phyloP scores from a whole-genome alignment of 2,329 filamentous ascomycete species.

The Penicillium freii region DNA sequence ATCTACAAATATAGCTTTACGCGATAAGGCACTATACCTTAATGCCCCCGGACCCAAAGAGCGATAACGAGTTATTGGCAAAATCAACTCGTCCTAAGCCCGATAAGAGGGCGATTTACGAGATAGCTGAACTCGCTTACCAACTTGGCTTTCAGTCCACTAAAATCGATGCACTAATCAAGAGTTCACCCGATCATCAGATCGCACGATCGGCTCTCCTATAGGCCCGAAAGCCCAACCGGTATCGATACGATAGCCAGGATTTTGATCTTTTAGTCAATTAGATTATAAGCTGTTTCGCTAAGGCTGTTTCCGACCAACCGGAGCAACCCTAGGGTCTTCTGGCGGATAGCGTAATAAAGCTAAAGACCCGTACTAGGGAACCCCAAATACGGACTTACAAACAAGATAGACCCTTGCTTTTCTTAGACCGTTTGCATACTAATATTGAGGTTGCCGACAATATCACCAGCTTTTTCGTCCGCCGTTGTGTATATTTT shows the following conservation, averaged over 20 bases:
- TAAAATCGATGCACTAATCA: slow-evolving; percentile 7
- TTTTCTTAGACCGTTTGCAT: background rate
- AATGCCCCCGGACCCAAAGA: slow-evolving; percentile 20
- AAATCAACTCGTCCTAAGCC: slow-evolving; percentile 15
- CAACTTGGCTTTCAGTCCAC: slow-evolving; percentile 20
- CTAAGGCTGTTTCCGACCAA: background rate
- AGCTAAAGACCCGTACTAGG: background rate
- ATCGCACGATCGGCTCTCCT: slow-evolving; percentile 16
- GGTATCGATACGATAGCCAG: slow-evolving; percentile 12
- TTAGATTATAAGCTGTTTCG: slow-evolving; percentile 9
- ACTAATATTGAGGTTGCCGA: background rate
- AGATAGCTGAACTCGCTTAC: slow-evolving; percentile 24
- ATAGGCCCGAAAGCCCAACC: slow-evolving; percentile 8
- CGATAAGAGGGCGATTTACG: slow-evolving; percentile 18
- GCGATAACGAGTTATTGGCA: slow-evolving; percentile 9
- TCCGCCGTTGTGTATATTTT: background rate
- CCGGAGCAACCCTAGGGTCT: background rate
- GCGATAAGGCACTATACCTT: slow-evolving; percentile 32
- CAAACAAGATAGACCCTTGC: background rate
- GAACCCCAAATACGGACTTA: background rate
- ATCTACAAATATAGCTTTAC: slow-evolving; percentile 33
- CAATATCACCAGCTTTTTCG: background rate
- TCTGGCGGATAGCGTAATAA: background rate
- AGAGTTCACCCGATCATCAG: slow-evolving; percentile 12
- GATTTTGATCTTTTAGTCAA: slow-evolving; percentile 10